Evolutionary conservation across 75 land plant genomes (phyloP), one percentile per base, ranked within the genome.

Genomic region (Larix kaempferi): DNA sequence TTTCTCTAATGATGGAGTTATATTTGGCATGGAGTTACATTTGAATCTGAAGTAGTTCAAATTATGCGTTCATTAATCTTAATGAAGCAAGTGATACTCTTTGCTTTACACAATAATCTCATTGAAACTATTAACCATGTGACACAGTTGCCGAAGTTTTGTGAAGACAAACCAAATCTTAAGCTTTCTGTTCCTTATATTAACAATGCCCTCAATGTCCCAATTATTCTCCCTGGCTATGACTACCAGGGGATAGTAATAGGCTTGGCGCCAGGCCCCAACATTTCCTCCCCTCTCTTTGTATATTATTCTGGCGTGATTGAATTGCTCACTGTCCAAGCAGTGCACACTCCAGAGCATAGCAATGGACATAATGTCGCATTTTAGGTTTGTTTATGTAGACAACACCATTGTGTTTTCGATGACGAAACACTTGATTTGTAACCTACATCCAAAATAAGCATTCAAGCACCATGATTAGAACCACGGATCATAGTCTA

Each of bases 381-480:
- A 96, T 96, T 83, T 96, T 96, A 23, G 99, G 99, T 90, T 96
- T 96, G 95, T 96, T 96, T 19, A 96, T 96, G 88, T 96, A 92
- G 83, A 89, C 91, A 44, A 95, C 99, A 17, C 99, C 99, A 16
- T 84, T 87, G 78, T 83, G 89, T 89, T 94, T 94, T 12, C 98
- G 98, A 76, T 89, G 93, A 71, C 99, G 86, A 73, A 96, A 96
- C 56, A 96, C 99, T 75, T 96, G 94, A 81, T 96, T 96, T 33
- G 99, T 96, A 74, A 96, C 99, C 99, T 96, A 82, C 60, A 81
- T 52, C 29, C 25, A 69, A 6, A 4, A 37, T 3, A 19, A 69
- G 12, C 52, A 44, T 8, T 44, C 39, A 66, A 66, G 44, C 22
- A 66, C 39, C 72, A 21, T 41, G 72, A 37, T 69, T 37, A 44